Evolutionary conservation across 345 rosid species (phyloP), one percentile per base, ranked within the genome.

Genomic region (Ceriops zippeliana): DNA sequence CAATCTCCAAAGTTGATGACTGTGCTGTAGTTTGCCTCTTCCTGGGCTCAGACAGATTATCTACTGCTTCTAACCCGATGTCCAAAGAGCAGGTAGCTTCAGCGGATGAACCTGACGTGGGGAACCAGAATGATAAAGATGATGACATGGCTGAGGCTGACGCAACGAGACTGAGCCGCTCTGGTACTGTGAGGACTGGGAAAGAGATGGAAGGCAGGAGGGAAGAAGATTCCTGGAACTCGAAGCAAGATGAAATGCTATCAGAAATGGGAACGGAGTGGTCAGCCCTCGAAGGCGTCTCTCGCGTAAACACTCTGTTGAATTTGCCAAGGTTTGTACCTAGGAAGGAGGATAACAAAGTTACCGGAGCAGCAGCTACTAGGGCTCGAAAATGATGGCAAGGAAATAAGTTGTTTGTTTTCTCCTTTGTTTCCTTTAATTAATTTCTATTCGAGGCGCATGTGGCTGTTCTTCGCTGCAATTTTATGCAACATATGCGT

Each of bases 1-100:
- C 99, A 0, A 85, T 97, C 57, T 89, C 98, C n/a, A 96, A 92
- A 81, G 85, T 92, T 0, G 99, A 96, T 61, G 99, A 96, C 76
- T 96, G 99, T 64, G 99, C 99, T 0, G 99, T 84, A 1, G 95
- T 96, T 69, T 96, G 99, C 82, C 92, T 96, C 78, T 96, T 85
- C 84, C 86, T 96, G 0, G 81, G 83, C 78, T 75, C 93, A 6
- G 69, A 83, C 70, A 78, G 70, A 51, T 9, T 80, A 26, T 77
- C 83, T 16, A 70, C 85, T 6, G 82, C 91, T 37, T 81, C 87
- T 42, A 78, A 61, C 20, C 66, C 79, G 64, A 72, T 78, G 66
- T 58, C 83, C 47, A 67, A 76, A 66, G 83, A 83, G 61, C 78
- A 73, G 72, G 69, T 62, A 21, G 11, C 72, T 49, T 57, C 71